Base-by-base conservation (phyloP, 2,329 filamentous ascomycete genomes). In the Colletotrichum caudatum region DNA sequence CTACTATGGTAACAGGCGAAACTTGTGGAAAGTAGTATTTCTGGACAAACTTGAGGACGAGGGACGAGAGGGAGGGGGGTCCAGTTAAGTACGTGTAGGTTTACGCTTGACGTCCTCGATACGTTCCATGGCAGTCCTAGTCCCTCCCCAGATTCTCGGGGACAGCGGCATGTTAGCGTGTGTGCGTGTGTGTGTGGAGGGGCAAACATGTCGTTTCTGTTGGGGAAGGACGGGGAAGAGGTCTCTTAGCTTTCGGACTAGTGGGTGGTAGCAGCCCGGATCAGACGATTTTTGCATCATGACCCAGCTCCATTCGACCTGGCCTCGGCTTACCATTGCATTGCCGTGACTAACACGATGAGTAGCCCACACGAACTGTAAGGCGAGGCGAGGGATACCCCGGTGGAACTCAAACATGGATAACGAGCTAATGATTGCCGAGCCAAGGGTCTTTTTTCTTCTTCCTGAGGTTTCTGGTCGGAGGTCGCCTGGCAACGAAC, bases 141-240 rank as follows among this genome's bases (percentile, higher is more conserved):
- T 35, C 29, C n/a, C n/a, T 39, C 48, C 48, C 48, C 23, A 62
- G 64, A 59, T 67, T 11, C 29, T 37, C 59, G 68, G 51, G 20
- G 39, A 51, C 18, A 54, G 46, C 39, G 54, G 35, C 54, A 39
- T 57, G 20, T 53, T 41, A 29, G 62, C n/a, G 29, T 37, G 51
- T 67, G 57, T 44, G 51, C 14, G 51, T 35, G 3, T 3, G 64
- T 67, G 64, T 46, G 51, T 51, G 41, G 59, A 62, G 59, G 44
- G 46, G 44, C 37, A 26, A 23, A 51, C 16, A 41, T 8, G 23
- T 35, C 11, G 51, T 39, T 68, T 71, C 68, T 71, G 69, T 71
- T 71, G 69, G 69, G 68, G 64, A 57, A 63, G 6, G 48, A 58
- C 18, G 56, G 37, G 35, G 44, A 53, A 20, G 29, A n/a, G 35